Base-by-base conservation (phyloP, 495 filamentous ascomycete genomes). In the Friedmanniomyces simplex region DNA sequence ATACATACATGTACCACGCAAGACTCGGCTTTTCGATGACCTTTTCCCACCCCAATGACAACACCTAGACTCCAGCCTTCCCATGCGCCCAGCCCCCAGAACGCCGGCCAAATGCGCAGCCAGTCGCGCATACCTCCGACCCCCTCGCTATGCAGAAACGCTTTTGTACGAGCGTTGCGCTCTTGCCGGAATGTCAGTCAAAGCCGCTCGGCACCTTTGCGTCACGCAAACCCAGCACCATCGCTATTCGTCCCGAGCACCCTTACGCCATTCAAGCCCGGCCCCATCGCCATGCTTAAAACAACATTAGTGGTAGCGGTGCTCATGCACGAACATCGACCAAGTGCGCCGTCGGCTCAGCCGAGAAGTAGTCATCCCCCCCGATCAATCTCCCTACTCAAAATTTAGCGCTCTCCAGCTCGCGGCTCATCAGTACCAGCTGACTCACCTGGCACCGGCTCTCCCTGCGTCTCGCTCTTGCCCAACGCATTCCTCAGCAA, bases 361-460 rank as follows among this genome's bases (percentile, higher is more conserved):
- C 12, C 16, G 54, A 57, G 47, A 57, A 57, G 54, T 49, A 57
- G n/a, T n/a, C n/a, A 18, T 57, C 54, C 12, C 26, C 6, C 3
- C 54, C 54, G 10, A 45, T 10, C 32, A 57, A 28, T 20, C 6
- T n/a, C 20, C 54, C 54, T 57, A 43, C 30, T 20, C 10, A 13
- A 18, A 5, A 2, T 8, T 52, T 37, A 52, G 49, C 30, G 26
- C 3, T 16, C 12, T 32, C 37, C 10, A 32, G 37, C 26, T 43
- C 39, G 26, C 1, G 20, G 2, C 21, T 54, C 37, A 2, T 1
- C 4, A n/a, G 20, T 18, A 5, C 26, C 1, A 30, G 12, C 25
- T 10, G 7, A 57, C 30, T 51, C 30, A 41, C 54, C 46, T 13
- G 24, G 30, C 20, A 30, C 32, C 21, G 51, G 26, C 45, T 55